These are phyloP conservation scores for Citrus glauca DNA, from an alignment of 345 rosid species.

Conservation along the genomic window DNA sequence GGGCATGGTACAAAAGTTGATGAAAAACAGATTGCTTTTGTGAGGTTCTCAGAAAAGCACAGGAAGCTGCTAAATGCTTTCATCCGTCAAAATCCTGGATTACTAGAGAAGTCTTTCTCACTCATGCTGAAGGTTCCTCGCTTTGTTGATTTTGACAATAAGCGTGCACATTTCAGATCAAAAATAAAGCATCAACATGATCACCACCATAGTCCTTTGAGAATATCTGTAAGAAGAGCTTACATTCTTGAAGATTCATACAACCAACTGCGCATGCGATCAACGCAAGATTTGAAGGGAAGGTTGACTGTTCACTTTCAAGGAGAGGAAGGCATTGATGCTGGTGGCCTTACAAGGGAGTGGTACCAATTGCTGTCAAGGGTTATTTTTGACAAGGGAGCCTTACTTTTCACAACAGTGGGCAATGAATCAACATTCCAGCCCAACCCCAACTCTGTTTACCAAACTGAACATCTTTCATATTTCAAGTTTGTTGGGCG, in stretches of 20 bases:
- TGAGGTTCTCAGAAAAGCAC: conserved; percentile 89
- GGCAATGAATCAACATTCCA: conserved; percentile 98
- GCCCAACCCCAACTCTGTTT: conserved; percentile 96
- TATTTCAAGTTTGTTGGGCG: conserved; percentile 97
- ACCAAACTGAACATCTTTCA: conserved; percentile 96
- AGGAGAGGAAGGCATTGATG: conserved; percentile 99
- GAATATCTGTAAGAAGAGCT: conserved; percentile 93
- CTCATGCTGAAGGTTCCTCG: conserved; percentile 95
- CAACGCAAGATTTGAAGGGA: conserved; percentile 85
- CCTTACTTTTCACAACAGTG: conserved; percentile 91
- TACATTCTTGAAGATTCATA: conserved; percentile 97
- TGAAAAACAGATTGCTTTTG: conserved; percentile 77
- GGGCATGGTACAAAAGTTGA: conserved; percentile 54
- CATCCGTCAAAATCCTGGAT: conserved; percentile 85
- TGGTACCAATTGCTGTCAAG: conserved; percentile 97
- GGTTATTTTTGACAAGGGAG: conserved; percentile 94
- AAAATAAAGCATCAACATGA: conserved; percentile 94
- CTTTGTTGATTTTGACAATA: conserved; percentile 92
- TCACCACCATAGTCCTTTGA: conserved; percentile 82
- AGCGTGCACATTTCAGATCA: conserved; percentile 86
- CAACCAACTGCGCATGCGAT: conserved; percentile 86
- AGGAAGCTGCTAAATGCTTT: conserved; percentile 90
- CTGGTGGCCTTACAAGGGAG: conserved; percentile 99
- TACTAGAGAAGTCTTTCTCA: conserved; percentile 96
- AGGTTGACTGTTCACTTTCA: conserved; percentile 91